Percentiles rank a stretch among this genome's conserved stretches.
These are phyloP conservation scores for Penicillium sp. DNA, from an alignment of 2,329 filamentous ascomycete genomes.

Conservation along the genomic window DNA sequence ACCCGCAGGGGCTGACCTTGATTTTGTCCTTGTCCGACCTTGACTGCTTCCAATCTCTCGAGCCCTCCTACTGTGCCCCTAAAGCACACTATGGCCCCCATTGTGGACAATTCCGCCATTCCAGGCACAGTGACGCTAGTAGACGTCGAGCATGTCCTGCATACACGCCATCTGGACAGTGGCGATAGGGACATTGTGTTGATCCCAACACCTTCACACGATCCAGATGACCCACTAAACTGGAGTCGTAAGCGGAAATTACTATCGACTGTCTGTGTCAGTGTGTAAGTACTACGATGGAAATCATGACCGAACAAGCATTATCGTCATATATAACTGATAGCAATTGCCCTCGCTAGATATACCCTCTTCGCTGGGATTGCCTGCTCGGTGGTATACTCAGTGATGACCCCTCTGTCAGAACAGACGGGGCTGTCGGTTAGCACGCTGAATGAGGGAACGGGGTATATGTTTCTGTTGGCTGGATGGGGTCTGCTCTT, in stretches of 20 bases:
- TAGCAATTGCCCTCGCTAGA: constrained; percentile 24
- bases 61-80: background rate
- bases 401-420: constrained; percentile 41
- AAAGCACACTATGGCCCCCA: constrained; percentile 26
- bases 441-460: constrained; percentile 41
- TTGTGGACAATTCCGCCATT: constrained; percentile 32
- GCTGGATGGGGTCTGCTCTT: constrained; percentile 50
- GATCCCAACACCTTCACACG: constrained; percentile 46
- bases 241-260: constrained; percentile 49
- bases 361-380: constrained; percentile 45
- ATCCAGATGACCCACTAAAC: constrained; percentile 52
- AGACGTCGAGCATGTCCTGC: constrained; percentile 41
- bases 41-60: background rate
- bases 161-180: constrained; percentile 32
- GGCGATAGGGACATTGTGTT: constrained; percentile 44
- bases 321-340: background rate
- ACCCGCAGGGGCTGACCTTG: background rate
- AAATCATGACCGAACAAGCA: no score
- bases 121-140: constrained; percentile 51
- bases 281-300: constrained; percentile 34
- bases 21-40: background rate
- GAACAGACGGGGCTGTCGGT: constrained; percentile 40
- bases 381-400: constrained; percentile 42
- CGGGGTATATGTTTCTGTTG: constrained; percentile 45
- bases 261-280: constrained; percentile 46